Evolutionary conservation across 306 rosid species (phyloP).

Genomic region (Senna siamea): DNA sequence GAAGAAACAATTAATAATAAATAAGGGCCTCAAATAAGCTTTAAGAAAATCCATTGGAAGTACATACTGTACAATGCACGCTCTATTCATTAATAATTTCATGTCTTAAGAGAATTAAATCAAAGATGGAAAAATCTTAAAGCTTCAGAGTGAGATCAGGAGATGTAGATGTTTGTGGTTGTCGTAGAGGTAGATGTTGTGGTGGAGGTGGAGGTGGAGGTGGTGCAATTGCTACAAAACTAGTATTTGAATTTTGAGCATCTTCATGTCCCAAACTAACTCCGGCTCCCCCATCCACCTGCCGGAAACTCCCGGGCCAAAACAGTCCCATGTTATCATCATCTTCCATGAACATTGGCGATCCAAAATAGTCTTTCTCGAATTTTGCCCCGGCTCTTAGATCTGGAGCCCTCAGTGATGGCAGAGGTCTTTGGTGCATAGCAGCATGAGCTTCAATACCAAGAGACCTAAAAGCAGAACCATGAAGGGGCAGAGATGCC

Average conservation of each 20-base stretch:
- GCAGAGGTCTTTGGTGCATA: conserved; percentile 56
- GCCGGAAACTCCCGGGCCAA: conserved; percentile 95
- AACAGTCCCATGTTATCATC: conserved; percentile 53
- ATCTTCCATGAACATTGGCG: conserved; percentile 61
- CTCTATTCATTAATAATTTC: conserved; percentile 39
- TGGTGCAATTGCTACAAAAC: conserved; percentile 36
- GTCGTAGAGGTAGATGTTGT: not conserved
- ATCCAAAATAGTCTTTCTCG: conserved; percentile 52
- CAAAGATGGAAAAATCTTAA: conserved; percentile 38
- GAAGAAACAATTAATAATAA: conserved; percentile 28
- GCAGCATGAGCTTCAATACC: conserved; percentile 79
- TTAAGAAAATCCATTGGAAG: conserved; percentile 45
- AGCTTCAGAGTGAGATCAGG: conserved; percentile 91
- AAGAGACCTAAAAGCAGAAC: conserved; percentile 75
- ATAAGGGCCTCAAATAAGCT: conserved; percentile 28
- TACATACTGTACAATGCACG: conserved; percentile 61
- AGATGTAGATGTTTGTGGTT: conserved; percentile 47
- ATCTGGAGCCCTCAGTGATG: conserved; percentile 51
- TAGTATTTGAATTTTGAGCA: conserved; percentile 42
- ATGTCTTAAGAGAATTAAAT: conserved; percentile 19
- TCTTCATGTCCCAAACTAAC: conserved; percentile 36
- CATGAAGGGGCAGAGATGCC: conserved; percentile 85
- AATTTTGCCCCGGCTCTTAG: conserved; percentile 63
- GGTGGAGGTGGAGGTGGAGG: conserved; percentile 34
- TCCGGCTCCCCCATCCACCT: conserved; percentile 47